phyloP scores from a whole-genome alignment of 768 basidiomycete species.

The Auriscalpium vulgare region DNA sequence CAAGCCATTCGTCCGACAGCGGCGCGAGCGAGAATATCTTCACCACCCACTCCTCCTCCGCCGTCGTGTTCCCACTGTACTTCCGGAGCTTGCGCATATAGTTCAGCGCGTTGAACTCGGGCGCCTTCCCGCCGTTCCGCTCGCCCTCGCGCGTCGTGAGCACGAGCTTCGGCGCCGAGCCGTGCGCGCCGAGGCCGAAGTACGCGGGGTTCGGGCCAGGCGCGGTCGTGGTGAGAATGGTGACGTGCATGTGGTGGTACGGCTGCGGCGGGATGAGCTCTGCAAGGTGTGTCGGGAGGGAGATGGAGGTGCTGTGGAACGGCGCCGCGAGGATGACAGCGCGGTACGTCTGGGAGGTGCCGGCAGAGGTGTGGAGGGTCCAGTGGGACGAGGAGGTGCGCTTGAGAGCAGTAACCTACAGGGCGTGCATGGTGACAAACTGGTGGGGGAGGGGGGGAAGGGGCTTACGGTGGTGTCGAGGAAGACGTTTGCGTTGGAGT shows the following conservation, averaged over 20 bases:
- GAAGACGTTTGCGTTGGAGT: slow-evolving; percentile 59
- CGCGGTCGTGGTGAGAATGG: slow-evolving; percentile 75
- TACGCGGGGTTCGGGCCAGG: slow-evolving; percentile 53
- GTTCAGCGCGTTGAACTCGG: slow-evolving; percentile 82
- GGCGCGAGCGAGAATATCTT: slow-evolving; percentile 78
- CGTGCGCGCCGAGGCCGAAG: slow-evolving; percentile 45
- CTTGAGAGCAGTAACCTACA: slow-evolving; percentile 34
- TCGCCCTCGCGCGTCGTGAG: slow-evolving; percentile 66
- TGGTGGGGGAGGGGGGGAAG: neutral
- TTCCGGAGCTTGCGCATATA: slow-evolving; percentile 57
- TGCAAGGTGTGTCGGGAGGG: slow-evolving; percentile 39
- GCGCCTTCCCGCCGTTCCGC: slow-evolving; percentile 44
- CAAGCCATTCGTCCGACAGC: slow-evolving; percentile 65
- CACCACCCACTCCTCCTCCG: slow-evolving; percentile 52
- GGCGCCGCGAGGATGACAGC: slow-evolving; percentile 85
- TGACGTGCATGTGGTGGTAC: slow-evolving; percentile 84
- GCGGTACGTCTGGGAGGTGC: slow-evolving; percentile 39
- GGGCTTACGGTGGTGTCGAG: slow-evolving; percentile 58
- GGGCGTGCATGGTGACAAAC: neutral
- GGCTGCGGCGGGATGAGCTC: slow-evolving; percentile 57
- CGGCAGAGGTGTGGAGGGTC: slow-evolving; percentile 42
- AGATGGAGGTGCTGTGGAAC: slow-evolving; percentile 60
- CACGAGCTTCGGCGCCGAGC: slow-evolving; percentile 50
- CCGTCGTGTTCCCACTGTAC: slow-evolving; percentile 14
- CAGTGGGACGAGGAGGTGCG: slow-evolving; percentile 32